These are phyloP conservation scores for Drechslerella stenobrocha DNA, from an alignment of 2,329 filamentous ascomycete species.

Conservation along the genomic window DNA sequence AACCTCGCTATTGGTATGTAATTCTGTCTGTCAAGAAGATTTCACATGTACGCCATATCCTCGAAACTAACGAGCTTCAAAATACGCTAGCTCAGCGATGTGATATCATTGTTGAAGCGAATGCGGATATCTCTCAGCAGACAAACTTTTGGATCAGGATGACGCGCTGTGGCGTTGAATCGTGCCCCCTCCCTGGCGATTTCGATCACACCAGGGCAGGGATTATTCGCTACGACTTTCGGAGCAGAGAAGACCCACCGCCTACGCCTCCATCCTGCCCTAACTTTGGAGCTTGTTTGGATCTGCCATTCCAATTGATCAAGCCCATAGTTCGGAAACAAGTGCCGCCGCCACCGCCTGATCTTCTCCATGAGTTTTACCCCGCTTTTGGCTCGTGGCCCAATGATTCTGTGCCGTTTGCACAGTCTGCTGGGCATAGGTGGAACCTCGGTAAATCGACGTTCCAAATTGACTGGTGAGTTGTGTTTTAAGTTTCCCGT, in stretches of 20 bases:
- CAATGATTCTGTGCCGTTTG: conserved; percentile 3
- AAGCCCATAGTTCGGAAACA: conserved; percentile 22
- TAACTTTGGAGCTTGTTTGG: conserved; percentile 13
- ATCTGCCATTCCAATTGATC: conserved; percentile 15
- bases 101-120: conserved; percentile 59
- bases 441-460: conserved; percentile 34
- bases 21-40: conserved; percentile 53
- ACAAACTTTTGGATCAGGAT: conserved; percentile 59
- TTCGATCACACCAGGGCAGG: conserved; percentile 22
- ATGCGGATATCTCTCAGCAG: conserved; percentile 51
- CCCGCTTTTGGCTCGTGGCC: conserved; percentile 13
- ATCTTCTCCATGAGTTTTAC: conserved; percentile 20
- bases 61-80: too few species aligned
- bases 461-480: conserved; percentile 31
- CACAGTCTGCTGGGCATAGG: conserved; percentile 7
- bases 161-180: conserved; percentile 50
- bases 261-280: conserved; percentile 17
- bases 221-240: conserved; percentile 31
- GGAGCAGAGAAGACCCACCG: conserved; percentile 13
- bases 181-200: conserved; percentile 10
- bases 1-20: conserved; percentile 66
- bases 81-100: conserved; percentile 57
- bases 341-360: conserved; percentile 16
- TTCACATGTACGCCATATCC: too few species aligned
- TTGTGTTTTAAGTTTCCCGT: too few species aligned